phyloP scores from a whole-genome alignment of 345 rosid genomes.

The Tarenaya hassleriana region DNA sequence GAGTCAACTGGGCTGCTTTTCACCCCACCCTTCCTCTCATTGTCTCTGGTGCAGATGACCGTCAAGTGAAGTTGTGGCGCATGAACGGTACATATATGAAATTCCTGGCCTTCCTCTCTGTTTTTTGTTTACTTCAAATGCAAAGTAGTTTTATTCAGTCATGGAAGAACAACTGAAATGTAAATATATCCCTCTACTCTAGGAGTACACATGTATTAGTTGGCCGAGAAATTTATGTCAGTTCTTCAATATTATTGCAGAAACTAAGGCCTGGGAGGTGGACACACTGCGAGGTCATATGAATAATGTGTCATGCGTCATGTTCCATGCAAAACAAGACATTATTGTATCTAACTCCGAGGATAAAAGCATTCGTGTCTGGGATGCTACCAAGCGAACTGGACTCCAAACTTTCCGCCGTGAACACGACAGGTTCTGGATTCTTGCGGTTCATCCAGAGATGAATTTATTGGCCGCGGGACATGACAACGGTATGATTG shows the following conservation, averaged over 20 bases:
- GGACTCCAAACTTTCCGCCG: conserved; percentile 92
- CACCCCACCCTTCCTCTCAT: conserved; percentile 92
- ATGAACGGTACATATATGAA: conserved; percentile 62
- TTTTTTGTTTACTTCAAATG: background rate
- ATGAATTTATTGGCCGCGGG: conserved; percentile 96
- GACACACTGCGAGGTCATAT: conserved; percentile 95
- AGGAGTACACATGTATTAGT: background rate
- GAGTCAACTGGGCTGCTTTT: conserved; percentile 98
- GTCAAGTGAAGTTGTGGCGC: conserved; percentile 96
- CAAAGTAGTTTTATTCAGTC: no score
- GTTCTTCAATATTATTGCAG: conserved; percentile 37
- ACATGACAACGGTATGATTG: conserved; percentile 95
- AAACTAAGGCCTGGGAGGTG: conserved; percentile 99
- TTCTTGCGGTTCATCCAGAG: conserved; percentile 88
- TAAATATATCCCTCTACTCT: background rate
- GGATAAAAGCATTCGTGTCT: conserved; percentile 91
- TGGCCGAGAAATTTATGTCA: background rate
- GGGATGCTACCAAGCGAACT: conserved; percentile 93
- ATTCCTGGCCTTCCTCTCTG: no score
- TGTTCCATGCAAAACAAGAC: conserved; percentile 96
- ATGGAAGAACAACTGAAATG: background rate
- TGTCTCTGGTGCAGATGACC: conserved; percentile 98
- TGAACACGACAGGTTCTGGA: conserved; percentile 96
- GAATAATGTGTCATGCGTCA: conserved; percentile 90
- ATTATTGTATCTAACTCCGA: conserved; percentile 95